phyloP scores from a whole-genome alignment of 768 basidiomycete species.

The Podaxis rugospora region DNA sequence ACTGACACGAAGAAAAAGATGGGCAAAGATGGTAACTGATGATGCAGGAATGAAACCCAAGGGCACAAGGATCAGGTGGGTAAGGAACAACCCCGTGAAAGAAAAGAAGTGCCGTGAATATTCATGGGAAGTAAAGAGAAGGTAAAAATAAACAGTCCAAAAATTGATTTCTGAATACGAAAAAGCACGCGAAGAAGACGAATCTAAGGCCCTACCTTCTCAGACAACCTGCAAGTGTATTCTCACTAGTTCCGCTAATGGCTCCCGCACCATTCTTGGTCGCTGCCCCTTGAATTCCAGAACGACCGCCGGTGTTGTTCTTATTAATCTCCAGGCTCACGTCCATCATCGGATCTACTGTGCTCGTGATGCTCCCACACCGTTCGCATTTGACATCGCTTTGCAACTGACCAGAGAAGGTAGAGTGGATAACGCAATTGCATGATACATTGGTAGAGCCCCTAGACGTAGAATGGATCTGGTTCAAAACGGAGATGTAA shows the following conservation, averaged over 20 bases:
- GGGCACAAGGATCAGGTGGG: neutral
- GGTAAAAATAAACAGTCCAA: neutral
- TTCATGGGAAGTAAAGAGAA: too few species aligned
- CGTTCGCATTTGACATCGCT: conserved; percentile 88
- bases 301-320: conserved; percentile 16
- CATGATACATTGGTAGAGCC: conserved; percentile 76
- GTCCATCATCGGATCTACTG: conserved; percentile 87
- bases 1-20: neutral
- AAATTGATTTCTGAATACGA: too few species aligned
- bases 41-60: neutral
- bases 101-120: neutral
- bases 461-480: conserved; percentile 76
- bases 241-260: conserved; percentile 45
- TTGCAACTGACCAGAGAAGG: conserved; percentile 82
- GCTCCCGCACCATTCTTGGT: conserved; percentile 8
- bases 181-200: neutral
- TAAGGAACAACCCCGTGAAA: neutral
- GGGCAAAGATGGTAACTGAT: neutral
- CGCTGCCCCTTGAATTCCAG: neutral
- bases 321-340: conserved; percentile 77
- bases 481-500: conserved; percentile 80
- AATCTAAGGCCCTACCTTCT: conserved; percentile 44
- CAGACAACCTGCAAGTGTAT: conserved; percentile 73
- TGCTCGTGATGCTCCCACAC: conserved; percentile 74
- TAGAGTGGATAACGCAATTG: conserved; percentile 88